Evolutionary conservation across 345 rosid species (phyloP).

Genomic region (Salix koriyanagi): DNA sequence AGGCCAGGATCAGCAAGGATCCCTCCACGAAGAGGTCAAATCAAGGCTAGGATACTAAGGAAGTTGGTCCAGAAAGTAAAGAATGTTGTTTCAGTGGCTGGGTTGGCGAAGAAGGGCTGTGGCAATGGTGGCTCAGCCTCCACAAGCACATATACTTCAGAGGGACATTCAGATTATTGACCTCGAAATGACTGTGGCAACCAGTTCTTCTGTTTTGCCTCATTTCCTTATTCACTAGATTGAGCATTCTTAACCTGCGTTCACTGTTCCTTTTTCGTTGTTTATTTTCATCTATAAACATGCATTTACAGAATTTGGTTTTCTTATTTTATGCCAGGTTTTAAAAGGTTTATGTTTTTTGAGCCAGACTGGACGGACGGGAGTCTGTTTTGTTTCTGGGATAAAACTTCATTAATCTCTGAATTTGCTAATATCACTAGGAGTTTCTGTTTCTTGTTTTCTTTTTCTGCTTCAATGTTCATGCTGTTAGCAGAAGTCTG

Average conservation of each 20-base stretch:
- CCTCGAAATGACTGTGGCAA: neutral
- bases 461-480: neutral
- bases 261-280: neutral
- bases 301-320: neutral
- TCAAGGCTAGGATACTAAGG: slow-evolving; percentile 17
- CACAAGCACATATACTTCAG: neutral
- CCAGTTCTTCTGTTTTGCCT: neutral
- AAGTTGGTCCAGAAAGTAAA: neutral
- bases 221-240: neutral
- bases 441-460: neutral
- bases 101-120: neutral
- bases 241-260: neutral
- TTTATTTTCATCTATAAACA: neutral
- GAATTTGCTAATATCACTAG: neutral
- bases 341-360: neutral
- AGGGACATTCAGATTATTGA: neutral
- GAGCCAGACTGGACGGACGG: too few species aligned
- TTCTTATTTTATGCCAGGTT: neutral
- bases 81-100: neutral
- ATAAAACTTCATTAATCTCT: neutral
- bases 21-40: slow-evolving; percentile 32
- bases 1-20: slow-evolving; percentile 10
- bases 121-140: neutral
- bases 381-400: neutral
- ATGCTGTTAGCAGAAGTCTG: neutral